Conservation (phyloP, 805 yeast species). For the Yamadazyma phyllophila region DNA sequence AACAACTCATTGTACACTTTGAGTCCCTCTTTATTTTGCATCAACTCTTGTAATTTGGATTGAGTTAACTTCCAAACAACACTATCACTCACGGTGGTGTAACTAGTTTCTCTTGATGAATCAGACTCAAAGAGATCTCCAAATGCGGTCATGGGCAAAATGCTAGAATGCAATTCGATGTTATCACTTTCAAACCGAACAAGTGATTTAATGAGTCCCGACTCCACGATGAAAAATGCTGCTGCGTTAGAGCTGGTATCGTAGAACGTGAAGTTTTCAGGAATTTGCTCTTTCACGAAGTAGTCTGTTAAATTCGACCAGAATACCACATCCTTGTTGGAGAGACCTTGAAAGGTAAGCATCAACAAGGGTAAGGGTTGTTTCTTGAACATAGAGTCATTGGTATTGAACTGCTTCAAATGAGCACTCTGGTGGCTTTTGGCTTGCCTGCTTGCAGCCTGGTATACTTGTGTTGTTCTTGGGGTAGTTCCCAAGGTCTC, state of each 20-base stretch:
- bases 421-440: slow-evolving; percentile 40
- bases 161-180: slow-evolving; percentile 37
- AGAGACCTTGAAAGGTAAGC: slow-evolving; percentile 62
- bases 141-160: slow-evolving; percentile 72
- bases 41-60: slow-evolving; percentile 44
- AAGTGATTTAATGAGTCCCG: slow-evolving; percentile 39
- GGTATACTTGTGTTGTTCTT: slow-evolving; percentile 49
- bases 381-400: slow-evolving; percentile 32
- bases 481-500: slow-evolving; percentile 45
- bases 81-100: slow-evolving; percentile 59
- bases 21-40: slow-evolving; percentile 42
- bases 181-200: slow-evolving; percentile 38
- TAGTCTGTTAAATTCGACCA: slow-evolving; percentile 65
- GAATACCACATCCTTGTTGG: slow-evolving; percentile 46
- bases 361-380: slow-evolving; percentile 65
- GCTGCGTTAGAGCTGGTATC: slow-evolving; percentile 47
- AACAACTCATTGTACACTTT: slow-evolving; percentile 63
- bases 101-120: slow-evolving; percentile 42
- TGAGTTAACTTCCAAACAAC: slow-evolving; percentile 66
- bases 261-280: slow-evolving; percentile 45
- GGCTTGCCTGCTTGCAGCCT: slow-evolving; percentile 49
- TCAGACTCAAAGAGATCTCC: slow-evolving; percentile 50
- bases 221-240: slow-evolving; percentile 55
- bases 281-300: slow-evolving; percentile 47
- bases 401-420: slow-evolving; percentile 50